Evolutionary conservation across 2,329 filamentous ascomycete genomes (phyloP).

Genomic region (Clonostachys sp.): DNA sequence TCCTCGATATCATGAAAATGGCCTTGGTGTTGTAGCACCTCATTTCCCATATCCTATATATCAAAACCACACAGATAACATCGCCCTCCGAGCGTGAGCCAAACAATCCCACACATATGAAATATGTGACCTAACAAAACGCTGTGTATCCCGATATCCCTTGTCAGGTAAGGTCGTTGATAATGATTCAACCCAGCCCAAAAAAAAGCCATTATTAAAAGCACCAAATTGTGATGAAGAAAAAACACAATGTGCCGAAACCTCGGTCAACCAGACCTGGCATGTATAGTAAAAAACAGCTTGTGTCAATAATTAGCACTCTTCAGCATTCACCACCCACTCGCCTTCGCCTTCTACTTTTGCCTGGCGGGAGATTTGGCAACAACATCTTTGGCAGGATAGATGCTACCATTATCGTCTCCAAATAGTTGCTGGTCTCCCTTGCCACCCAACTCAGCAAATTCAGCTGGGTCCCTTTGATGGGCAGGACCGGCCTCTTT

Average conservation of each 20-base stretch:
- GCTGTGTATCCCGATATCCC: background rate
- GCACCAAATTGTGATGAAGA: too few species aligned
- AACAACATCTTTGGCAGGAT: conserved; percentile 27
- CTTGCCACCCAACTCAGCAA: conserved; percentile 79
- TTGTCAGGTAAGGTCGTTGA: background rate
- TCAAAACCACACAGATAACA: too few species aligned
- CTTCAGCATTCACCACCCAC: conserved; percentile 5
- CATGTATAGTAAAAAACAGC: background rate
- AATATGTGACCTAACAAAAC: background rate
- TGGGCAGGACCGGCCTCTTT: conserved; percentile 65
- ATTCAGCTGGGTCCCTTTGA: conserved; percentile 66
- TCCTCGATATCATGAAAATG: too few species aligned
- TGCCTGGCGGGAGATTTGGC: conserved; percentile 19
- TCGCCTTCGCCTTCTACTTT: conserved; percentile 20
- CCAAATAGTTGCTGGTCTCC: conserved; percentile 77
- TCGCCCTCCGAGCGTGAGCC: too few species aligned
- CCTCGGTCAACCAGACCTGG: too few species aligned
- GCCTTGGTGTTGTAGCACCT: too few species aligned
- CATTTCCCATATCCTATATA: too few species aligned
- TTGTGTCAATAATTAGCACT: background rate
- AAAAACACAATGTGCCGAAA: background rate
- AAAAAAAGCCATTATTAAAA: too few species aligned
- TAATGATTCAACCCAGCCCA: too few species aligned
- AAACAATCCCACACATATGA: background rate
- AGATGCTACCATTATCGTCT: conserved; percentile 51